Evolutionary conservation across 2,329 filamentous ascomycete genomes (phyloP).

Genomic region (Bipolaris oryzae): DNA sequence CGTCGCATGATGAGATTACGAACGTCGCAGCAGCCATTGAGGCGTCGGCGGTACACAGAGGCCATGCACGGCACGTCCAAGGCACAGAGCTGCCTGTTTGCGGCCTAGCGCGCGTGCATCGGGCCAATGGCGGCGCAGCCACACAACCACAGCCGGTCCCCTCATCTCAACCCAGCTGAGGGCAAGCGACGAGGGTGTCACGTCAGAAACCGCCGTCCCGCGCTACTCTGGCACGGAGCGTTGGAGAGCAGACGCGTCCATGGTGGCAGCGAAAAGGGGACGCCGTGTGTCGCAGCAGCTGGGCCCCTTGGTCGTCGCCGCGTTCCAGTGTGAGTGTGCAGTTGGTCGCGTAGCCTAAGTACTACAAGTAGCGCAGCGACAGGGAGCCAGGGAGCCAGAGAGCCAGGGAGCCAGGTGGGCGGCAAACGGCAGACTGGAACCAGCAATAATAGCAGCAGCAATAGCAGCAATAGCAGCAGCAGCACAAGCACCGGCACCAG

Average conservation of each 20-base stretch:
- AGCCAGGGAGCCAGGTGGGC: constrained; percentile 4
- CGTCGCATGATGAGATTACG: constrained; percentile 30
- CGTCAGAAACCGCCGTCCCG: constrained; percentile 18
- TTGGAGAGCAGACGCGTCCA: constrained; percentile 15
- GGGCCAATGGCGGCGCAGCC: constrained; percentile 21
- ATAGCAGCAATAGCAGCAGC: too few species aligned
- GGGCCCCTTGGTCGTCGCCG: background rate
- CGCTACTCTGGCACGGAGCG: constrained; percentile 18
- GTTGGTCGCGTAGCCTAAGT: constrained; percentile 21
- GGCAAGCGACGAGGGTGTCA: constrained; percentile 15
- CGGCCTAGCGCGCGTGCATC: background rate
- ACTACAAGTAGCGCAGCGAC: too few species aligned
- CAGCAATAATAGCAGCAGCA: too few species aligned
- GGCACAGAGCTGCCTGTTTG: constrained; percentile 21
- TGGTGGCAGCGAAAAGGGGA: constrained; percentile 22
- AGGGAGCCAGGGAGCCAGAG: background rate
- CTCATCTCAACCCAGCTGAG: constrained; percentile 23
- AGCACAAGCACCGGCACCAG: background rate
- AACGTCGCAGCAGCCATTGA: constrained; percentile 24
- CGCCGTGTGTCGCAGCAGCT: constrained; percentile 33
- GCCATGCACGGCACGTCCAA: constrained; percentile 18
- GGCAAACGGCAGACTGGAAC: constrained; percentile 15
- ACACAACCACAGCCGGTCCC: constrained; percentile 11
- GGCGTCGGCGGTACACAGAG: constrained; percentile 30
- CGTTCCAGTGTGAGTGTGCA: constrained; percentile 3